A percentile compares a stretch with the other conserved stretches of the same genome.
Conservation (phyloP, 306 rosid species). For the Rosa lucieae region DNA sequence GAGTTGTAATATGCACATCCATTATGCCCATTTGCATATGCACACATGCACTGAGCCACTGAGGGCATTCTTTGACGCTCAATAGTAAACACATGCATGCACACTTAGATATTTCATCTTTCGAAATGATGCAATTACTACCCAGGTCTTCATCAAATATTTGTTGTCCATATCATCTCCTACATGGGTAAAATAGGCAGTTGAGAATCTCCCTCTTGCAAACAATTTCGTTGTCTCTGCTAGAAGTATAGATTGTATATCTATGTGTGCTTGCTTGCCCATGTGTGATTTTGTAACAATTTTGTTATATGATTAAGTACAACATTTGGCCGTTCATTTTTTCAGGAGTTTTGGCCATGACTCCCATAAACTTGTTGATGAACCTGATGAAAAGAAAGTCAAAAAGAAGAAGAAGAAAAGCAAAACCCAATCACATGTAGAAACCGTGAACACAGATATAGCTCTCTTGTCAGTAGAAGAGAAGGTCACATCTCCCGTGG, state of each 20-base stretch:
- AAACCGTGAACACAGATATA: conserved; percentile 29
- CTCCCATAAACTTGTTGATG: conserved; percentile 35
- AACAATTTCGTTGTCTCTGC: background rate
- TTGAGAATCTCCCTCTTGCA: background rate
- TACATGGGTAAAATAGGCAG: background rate
- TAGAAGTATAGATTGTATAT: background rate
- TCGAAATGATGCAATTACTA: background rate
- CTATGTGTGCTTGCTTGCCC: background rate
- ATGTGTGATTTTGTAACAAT: background rate
- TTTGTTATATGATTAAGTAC: background rate
- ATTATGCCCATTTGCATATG: background rate
- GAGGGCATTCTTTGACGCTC: background rate
- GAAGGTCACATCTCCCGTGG: conserved; percentile 20
- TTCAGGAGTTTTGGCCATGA: conserved; percentile 33
- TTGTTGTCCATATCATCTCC: background rate
- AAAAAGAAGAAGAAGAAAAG: conserved; percentile 51
- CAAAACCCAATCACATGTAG: conserved; percentile 41
- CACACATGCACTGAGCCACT: background rate
- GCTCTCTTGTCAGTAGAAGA: conserved; percentile 33
- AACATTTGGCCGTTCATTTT: conserved; percentile 5
- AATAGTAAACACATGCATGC: background rate
- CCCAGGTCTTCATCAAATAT: background rate
- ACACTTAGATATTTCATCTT: background rate
- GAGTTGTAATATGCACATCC: background rate
- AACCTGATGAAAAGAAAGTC: conserved; percentile 38